These are phyloP conservation scores for Westerdykella sp. DNA, from an alignment of 2,329 filamentous ascomycete genomes.

Conservation along the genomic window DNA sequence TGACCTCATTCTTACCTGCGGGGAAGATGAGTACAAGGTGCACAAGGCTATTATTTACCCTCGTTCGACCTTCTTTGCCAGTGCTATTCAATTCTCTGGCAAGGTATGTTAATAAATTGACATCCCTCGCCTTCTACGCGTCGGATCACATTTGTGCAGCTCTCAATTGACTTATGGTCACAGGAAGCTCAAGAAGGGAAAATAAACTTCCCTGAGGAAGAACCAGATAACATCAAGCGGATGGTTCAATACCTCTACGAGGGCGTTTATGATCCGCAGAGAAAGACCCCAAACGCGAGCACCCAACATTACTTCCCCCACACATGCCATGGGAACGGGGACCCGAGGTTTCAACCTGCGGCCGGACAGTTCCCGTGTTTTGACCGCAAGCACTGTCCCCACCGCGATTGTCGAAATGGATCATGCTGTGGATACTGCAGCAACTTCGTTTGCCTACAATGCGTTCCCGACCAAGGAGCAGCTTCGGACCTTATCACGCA, in stretches of 20 bases:
- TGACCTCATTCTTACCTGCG: slow-evolving; percentile 13
- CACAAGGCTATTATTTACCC: slow-evolving; percentile 15
- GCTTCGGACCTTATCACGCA: neutral
- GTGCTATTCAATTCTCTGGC: slow-evolving; percentile 3
- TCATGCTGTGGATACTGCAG: neutral
- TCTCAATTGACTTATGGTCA: neutral
- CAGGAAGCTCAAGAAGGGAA: slow-evolving; percentile 7
- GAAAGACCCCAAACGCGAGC: slow-evolving; percentile 1
- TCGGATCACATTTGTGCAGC: neutral
- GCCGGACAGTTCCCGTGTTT: no score
- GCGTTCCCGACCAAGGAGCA: no score
- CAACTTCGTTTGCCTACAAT: neutral
- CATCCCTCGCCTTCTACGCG: neutral
- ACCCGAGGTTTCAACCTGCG: no score
- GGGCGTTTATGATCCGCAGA: slow-evolving; percentile 9
- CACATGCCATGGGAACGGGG: no score
- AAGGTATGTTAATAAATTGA: slow-evolving; percentile 1
- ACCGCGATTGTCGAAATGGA: slow-evolving; percentile 1
- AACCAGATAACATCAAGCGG: slow-evolving; percentile 6
- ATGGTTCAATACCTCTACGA: slow-evolving; percentile 18
- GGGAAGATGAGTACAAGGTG: slow-evolving; percentile 10
- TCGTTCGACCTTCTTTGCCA: slow-evolving; percentile 8
- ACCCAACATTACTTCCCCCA: neutral
- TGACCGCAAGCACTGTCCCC: neutral
- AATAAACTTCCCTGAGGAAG: slow-evolving; percentile 7